Base-by-base conservation (phyloP, 257 asterid genomes). In the Dorcoceras hygrometricum region DNA sequence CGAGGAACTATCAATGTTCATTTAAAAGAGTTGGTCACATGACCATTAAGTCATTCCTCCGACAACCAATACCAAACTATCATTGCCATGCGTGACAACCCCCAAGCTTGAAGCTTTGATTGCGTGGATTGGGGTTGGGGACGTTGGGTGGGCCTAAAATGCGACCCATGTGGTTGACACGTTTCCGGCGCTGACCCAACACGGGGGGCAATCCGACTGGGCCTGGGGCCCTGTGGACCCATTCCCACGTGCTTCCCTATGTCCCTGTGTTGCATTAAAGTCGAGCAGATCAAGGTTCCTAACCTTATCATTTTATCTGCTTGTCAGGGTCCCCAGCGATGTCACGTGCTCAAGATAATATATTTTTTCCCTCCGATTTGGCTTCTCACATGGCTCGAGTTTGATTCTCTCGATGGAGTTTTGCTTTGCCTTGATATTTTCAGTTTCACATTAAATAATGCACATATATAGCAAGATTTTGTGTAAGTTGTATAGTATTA, bases 271-370 rank as follows among this genome's bases (percentile, higher is more conserved):
- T 76, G 65, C 51, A 68, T 6, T 73, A 66, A 75, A 81, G 81
- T n/a, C 73, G 62, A 76, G 77, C 83, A 78, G 43, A 50, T 71
- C 69, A 63, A 73, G 56, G 65, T 62, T 72, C 76, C 65, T 39
- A 65, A 48, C 78, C 76, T 80, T 77, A 75, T 77, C 85, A 63
- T 75, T 76, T 60, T 72, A 73, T 73, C 73, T 69, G 14, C 12
- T 51, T 69, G 67, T 55, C 76, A 64, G 53, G 36, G 20, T 43
- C 53, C 53, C 53, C 53, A 14, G 20, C 4, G 20, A 4, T 4
- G 7, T 43, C 53, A 43, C 53, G 53, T 43, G 53, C 53, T 43
- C 20, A 1, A 14, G 53, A 43, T 43, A 43, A 43, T 2, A 12
- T 43, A 43, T 43, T 43, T 43, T 43, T 12, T 39, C 4, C 0